Evolutionary conservation across 1,284 basidiomycete species (phyloP).

Genomic region (Trametes hirsuta): DNA sequence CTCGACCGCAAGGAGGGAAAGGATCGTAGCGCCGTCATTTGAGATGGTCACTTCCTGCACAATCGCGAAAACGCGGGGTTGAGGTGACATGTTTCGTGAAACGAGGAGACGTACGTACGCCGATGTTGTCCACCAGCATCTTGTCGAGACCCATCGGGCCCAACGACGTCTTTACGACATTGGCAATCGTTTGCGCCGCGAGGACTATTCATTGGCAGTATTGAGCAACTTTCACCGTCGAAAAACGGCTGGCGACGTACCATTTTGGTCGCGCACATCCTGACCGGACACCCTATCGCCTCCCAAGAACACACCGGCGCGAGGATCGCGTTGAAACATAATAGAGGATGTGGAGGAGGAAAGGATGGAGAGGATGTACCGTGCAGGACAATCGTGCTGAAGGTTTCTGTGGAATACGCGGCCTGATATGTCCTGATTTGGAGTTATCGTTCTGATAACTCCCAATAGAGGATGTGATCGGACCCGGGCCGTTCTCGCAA

Average conservation of each 20-base stretch:
- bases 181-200: constrained; percentile 95
- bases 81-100: background rate
- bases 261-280: constrained; percentile 97
- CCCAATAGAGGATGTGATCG: too few species aligned
- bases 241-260: constrained; percentile 46
- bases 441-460: background rate
- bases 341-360: constrained; percentile 8
- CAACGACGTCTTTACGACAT: constrained; percentile 96
- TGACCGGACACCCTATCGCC: constrained; percentile 94
- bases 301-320: constrained; percentile 89
- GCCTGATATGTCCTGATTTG: background rate
- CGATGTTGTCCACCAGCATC: constrained; percentile 99
- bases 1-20: constrained; percentile 89
- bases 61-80: background rate
- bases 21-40: constrained; percentile 98
- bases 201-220: constrained; percentile 60
- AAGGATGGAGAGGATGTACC: background rate
- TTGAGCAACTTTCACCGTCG: background rate
- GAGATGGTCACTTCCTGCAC: constrained; percentile 96
- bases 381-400: background rate
- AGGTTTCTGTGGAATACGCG: constrained; percentile 21
- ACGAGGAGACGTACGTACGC: constrained; percentile 53
- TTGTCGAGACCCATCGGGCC: constrained; percentile 96
- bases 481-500: too few species aligned
- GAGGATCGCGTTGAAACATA: constrained; percentile 87